Evolutionary conservation across 345 rosid genomes (phyloP), one percentile per base, ranked within the genome.

Genomic region (Camelina laxa): DNA sequence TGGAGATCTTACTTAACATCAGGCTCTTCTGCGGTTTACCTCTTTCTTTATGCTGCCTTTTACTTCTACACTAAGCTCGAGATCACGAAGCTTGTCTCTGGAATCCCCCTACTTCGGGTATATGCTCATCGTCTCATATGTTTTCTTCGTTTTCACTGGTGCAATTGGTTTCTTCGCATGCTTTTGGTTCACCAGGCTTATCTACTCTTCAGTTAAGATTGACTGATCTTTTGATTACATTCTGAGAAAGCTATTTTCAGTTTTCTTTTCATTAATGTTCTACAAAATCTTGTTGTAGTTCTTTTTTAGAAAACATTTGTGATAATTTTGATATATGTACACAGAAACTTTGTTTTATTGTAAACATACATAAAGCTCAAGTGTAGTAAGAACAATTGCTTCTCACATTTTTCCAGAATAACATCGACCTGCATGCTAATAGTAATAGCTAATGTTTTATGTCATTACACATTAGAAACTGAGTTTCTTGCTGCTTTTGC

Each of bases 1-100:
- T 93, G 98, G 98, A 93, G 96, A 75, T 89, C 98, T 13, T 93
- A 89, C 83, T 63, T 93, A 67, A 93, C 93, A 2, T 87, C 98
- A 0, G 98, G 98, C 35, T 89, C 98, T 30, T 89, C 98, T 0
- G 96, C 96, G 0, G 79, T 93, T 15, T 93, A 93, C 69, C 92
- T 93, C 63, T 91, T 91, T 83, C 91, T 93, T 66, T 93, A 91
- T 24, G 92, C 98, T 0, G 83, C 82, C 5, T 93, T 91, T 85
- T 93, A 93, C 84, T 91, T 93, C 86, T 91, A 84, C 82, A 89
- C 94, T 0, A 89, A 91, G 86, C 96, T 93, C 3, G 90, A 93
- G 84, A 93, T 93, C 75, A 88, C 96, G 5, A 93, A 89, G 72
- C 89, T 82, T 2, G 92, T 87, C 5, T 93, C 97, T 0, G 96